phyloP scores from a whole-genome alignment of 148 eudicot species.

The Agrostemma githago region DNA sequence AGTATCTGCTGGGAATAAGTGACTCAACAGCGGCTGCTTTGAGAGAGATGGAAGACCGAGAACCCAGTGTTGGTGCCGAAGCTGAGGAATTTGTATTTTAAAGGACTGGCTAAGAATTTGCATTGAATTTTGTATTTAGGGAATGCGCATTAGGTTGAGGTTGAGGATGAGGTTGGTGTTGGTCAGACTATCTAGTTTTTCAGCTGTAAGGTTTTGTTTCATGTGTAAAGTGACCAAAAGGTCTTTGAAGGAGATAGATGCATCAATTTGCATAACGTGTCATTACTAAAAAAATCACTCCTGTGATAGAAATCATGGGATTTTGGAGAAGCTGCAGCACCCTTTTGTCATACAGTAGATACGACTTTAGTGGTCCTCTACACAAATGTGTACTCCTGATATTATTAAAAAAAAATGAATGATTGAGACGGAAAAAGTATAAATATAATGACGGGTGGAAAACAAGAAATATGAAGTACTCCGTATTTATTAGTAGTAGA shows the following conservation, averaged over 20 bases:
- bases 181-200: neutral
- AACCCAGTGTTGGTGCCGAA: constrained; percentile 11
- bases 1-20: constrained; percentile 30
- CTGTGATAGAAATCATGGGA: neutral
- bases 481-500: too few relatives aligned
- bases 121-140: constrained; percentile 23
- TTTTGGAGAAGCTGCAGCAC: neutral
- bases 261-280: neutral
- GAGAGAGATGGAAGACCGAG: constrained; percentile 37
- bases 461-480: too few relatives aligned
- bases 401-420: too few relatives aligned
- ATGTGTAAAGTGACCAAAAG: neutral
- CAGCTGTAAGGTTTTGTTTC: neutral
- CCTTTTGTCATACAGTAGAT: neutral
- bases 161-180: neutral
- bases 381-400: too few relatives aligned
- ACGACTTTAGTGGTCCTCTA: too few relatives aligned
- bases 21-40: constrained; percentile 63
- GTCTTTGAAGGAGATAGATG: neutral
- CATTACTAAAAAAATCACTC: neutral
- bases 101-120: constrained; percentile 47
- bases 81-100: constrained; percentile 71
- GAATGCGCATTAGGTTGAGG: constrained; percentile 4
- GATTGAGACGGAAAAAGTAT: too few relatives aligned
- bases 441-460: too few relatives aligned